phyloP scores from a whole-genome alignment of 2,329 filamentous ascomycete genomes.

The Tolypocladium amazonense region DNA sequence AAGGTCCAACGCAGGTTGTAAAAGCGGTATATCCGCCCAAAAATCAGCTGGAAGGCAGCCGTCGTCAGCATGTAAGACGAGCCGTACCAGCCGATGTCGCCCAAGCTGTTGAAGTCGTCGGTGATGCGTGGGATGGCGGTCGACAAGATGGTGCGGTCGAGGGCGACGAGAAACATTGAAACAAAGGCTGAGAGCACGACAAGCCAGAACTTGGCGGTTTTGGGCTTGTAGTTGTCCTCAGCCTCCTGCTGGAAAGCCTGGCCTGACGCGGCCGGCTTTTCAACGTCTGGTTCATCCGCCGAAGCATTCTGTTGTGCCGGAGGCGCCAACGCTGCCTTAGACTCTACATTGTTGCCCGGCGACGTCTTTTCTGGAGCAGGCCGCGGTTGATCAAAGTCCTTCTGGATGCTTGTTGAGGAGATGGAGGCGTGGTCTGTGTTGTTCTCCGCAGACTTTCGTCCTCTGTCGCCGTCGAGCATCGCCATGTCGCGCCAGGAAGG shows the following conservation, averaged over 20 bases:
- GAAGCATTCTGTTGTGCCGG: neutral
- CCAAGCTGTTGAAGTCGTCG: conserved; percentile 45
- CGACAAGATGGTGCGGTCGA: conserved; percentile 45
- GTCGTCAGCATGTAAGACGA: conserved; percentile 51
- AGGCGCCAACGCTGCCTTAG: neutral
- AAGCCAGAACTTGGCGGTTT: conserved; percentile 44
- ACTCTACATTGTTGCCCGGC: neutral
- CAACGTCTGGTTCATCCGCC: conserved; percentile 6
- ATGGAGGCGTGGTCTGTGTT: neutral
- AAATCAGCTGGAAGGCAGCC: conserved; percentile 40
- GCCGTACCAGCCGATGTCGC: conserved; percentile 55
- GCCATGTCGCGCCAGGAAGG: neutral
- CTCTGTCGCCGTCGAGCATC: neutral
- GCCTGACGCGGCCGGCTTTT: conserved; percentile 6
- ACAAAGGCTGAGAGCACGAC: conserved; percentile 42
- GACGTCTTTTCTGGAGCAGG: neutral
- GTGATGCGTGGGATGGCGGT: conserved; percentile 45
- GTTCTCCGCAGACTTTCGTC: neutral
- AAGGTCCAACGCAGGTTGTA: conserved; percentile 40
- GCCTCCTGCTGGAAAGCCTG: conserved; percentile 14
- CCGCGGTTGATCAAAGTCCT: neutral
- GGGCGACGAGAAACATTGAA: conserved; percentile 46
- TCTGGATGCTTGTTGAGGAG: neutral
- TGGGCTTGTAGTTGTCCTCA: conserved; percentile 37
- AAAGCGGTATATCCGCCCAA: conserved; percentile 43